Evolutionary conservation across 345 rosid species (phyloP).

Genomic region (Citropsis articulata): DNA sequence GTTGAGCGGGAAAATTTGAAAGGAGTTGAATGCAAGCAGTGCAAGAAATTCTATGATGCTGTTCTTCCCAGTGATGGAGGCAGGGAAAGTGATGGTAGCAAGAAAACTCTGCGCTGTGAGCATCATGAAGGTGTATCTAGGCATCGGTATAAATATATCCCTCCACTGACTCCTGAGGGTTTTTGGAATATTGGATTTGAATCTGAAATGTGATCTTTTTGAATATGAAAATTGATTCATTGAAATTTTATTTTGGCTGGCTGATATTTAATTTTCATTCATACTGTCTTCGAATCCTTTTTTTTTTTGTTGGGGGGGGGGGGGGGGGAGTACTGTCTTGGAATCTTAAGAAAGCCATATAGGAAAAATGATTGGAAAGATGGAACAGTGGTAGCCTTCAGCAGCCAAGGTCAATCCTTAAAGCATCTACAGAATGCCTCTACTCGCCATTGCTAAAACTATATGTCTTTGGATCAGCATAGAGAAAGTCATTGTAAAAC

Average conservation of each 20-base stretch:
- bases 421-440: background rate
- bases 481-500: background rate
- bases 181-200: constrained; percentile 97
- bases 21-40: constrained; percentile 87
- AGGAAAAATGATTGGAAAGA: background rate
- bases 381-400: background rate
- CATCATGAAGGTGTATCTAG: constrained; percentile 93
- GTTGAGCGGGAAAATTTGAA: constrained; percentile 65
- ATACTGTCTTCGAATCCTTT: background rate
- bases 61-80: constrained; percentile 59
- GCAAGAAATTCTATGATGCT: constrained; percentile 93
- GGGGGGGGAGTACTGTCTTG: background rate
- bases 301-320: no score
- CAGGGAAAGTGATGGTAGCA: constrained; percentile 23
- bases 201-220: constrained; percentile 66
- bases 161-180: constrained; percentile 93
- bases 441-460: background rate
- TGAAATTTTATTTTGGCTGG: background rate
- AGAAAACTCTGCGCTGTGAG: constrained; percentile 57
- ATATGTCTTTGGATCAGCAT: background rate
- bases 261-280: background rate
- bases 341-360: background rate
- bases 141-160: constrained; percentile 77
- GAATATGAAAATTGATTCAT: constrained; percentile 3
- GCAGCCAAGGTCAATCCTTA: background rate